Evolutionary conservation across 2,329 filamentous ascomycete genomes (phyloP).

Genomic region (Pyricularia pennisetigena): DNA sequence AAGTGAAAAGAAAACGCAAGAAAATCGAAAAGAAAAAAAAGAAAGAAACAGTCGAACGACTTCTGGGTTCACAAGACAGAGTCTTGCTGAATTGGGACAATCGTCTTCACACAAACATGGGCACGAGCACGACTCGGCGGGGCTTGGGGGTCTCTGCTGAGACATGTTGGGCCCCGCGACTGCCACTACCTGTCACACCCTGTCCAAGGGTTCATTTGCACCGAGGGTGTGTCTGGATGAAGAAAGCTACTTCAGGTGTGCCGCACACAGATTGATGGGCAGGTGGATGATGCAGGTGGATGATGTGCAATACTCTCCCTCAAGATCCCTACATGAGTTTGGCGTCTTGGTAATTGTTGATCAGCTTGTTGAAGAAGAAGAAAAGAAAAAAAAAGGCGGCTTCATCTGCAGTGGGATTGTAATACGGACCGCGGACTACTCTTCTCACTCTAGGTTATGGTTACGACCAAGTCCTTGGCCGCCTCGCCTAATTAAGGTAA

Average conservation of each 20-base stretch:
- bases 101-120: background rate
- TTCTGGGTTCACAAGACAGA: background rate
- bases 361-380: background rate
- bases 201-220: background rate
- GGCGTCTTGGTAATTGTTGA: background rate
- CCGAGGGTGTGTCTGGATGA: background rate
- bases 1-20: background rate
- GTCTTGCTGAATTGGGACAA: background rate
- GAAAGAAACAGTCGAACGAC: background rate
- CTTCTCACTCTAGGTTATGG: background rate
- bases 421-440: background rate
- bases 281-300: background rate
- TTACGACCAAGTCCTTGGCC: background rate
- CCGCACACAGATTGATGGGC: background rate
- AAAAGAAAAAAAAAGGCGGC: background rate
- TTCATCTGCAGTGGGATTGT: background rate
- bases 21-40: background rate
- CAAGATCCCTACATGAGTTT: background rate
- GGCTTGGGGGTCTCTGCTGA: background rate
- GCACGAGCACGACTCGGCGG: background rate
- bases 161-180: constrained; percentile 1
- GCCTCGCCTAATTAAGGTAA: background rate
- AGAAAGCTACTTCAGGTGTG: background rate
- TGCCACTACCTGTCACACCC: background rate
- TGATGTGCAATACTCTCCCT: background rate